phyloP scores from a whole-genome alignment of 2,329 filamentous ascomycete genomes.

The Pseudogymnoascus sp. region DNA sequence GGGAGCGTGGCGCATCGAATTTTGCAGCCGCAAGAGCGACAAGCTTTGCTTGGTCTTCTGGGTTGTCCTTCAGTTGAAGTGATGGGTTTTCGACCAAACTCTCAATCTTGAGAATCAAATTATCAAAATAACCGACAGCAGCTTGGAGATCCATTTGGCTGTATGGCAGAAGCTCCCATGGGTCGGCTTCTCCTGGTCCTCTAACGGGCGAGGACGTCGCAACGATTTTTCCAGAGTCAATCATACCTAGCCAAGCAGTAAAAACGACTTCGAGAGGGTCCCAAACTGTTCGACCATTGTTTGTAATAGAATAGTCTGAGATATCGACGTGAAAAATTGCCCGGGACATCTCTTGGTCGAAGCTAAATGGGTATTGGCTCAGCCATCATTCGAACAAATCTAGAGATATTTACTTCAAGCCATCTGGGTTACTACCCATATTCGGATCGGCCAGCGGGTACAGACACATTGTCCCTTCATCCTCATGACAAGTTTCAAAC shows the following conservation, averaged over 20 bases:
- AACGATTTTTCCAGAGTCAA: constrained; percentile 15
- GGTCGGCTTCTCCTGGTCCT: constrained; percentile 3
- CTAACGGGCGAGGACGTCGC: constrained; percentile 7
- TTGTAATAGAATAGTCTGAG: constrained; percentile 3
- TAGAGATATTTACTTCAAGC: background rate
- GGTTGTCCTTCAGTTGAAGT: constrained; percentile 10
- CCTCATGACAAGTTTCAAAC: constrained; percentile 9
- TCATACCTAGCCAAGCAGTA: constrained; percentile 16
- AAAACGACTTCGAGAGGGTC: constrained; percentile 20
- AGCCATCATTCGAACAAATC: background rate
- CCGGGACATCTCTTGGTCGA: constrained; percentile 13
- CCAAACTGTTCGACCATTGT: constrained; percentile 17
- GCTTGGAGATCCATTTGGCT: constrained; percentile 12
- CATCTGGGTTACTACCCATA: constrained; percentile 12
- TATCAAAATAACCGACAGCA: constrained; percentile 10
- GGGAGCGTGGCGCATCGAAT: constrained; percentile 3
- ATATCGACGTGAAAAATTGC: constrained; percentile 16
- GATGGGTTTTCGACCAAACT: constrained; percentile 9
- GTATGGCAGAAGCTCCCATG: constrained; percentile 15
- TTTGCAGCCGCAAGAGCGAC: constrained; percentile 9
- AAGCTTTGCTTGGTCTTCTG: constrained; percentile 11
- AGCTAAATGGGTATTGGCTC: constrained; percentile 11
- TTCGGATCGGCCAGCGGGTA: constrained; percentile 13
- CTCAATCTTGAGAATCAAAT: constrained; percentile 12
- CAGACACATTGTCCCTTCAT: constrained; percentile 12